Evolutionary conservation across 805 yeast species (phyloP).

Genomic region (Metschnikowia lunata): DNA sequence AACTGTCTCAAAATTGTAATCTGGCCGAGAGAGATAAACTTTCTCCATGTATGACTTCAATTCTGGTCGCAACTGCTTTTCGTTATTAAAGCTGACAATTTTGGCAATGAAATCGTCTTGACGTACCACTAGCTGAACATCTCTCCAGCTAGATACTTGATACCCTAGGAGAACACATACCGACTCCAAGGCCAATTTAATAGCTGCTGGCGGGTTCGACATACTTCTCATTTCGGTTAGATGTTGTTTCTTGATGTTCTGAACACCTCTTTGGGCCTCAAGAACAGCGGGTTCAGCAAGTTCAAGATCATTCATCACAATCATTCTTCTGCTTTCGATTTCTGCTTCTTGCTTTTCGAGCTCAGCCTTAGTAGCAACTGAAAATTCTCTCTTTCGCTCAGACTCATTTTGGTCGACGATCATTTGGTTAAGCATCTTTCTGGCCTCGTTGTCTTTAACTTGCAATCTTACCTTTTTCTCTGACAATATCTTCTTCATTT

Average conservation of each 20-base stretch:
- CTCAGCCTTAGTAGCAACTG: slow-evolving; percentile 68
- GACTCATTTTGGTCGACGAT: slow-evolving; percentile 85
- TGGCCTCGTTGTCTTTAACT: slow-evolving; percentile 64
- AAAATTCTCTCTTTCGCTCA: slow-evolving; percentile 83
- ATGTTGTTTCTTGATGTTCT: slow-evolving; percentile 87
- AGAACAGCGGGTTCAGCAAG: slow-evolving; percentile 78
- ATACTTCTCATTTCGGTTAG: slow-evolving; percentile 84
- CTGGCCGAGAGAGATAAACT: slow-evolving; percentile 56
- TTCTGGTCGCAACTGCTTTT: slow-evolving; percentile 48
- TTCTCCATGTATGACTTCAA: slow-evolving; percentile 54
- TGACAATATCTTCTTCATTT: slow-evolving; percentile 50
- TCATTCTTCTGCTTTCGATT: slow-evolving; percentile 48
- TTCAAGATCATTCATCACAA: slow-evolving; percentile 62
- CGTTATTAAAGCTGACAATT: slow-evolving; percentile 71
- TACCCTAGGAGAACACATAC: slow-evolving; percentile 82
- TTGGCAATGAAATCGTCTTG: slow-evolving; percentile 83
- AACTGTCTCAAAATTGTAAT: slow-evolving; percentile 67
- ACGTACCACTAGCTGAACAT: slow-evolving; percentile 74
- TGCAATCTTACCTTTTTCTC: slow-evolving; percentile 47
- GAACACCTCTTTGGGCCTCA: slow-evolving; percentile 87
- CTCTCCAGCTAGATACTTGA: slow-evolving; percentile 65
- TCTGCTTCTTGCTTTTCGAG: slow-evolving; percentile 62
- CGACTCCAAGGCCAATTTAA: slow-evolving; percentile 79
- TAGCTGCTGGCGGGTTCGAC: slow-evolving; percentile 86
- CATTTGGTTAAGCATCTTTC: slow-evolving; percentile 67